Evolutionary conservation across 2,329 filamentous ascomycete genomes (phyloP), one percentile per base, ranked within the genome.

Genomic region (Aspergillus quadricinctus): DNA sequence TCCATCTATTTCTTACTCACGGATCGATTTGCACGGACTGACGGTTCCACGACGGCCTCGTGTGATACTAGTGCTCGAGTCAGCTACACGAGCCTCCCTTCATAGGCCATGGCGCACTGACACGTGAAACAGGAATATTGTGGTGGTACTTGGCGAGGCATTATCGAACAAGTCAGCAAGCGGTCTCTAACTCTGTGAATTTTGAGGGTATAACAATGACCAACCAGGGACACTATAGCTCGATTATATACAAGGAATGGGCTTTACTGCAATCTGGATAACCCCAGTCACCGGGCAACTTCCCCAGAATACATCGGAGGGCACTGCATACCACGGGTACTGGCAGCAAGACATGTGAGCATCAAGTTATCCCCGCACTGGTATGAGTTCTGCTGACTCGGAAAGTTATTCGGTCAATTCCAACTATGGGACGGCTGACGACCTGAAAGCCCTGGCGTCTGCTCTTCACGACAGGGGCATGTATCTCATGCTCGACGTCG

Each of bases 401-500:
- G 8, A 21, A 31, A 72, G 71, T 31, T 80, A 81, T 61, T 62
- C 72, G 14, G 68, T 88, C 54, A 87, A 89, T 64, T 59, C 77
- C 2, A 77, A 83, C 56, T 85, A 83, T 58, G 86, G 87, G 29
- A 82, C 81, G 0, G 76, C 77, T 4, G 75, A 81, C 14, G 86
- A 89, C 61, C 75, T 89, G 55, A 79, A 80, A 60, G 78, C 75
- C 4, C 77, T 89, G 6, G 77, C 84, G 1, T 69, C 72, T 23
- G 83, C 80, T 2, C 70, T 85, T 1, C 84, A 87, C 63, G 67
- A 71, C 19, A 75, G 82, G 3, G 77, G 71, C 17, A 86, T 85
- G 82, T 83, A 83, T 61, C 71, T 86, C 40, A 86, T 86, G 83
- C 75, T 86, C 2, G 83, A 86, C 58, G 72, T 85, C 1, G 82